phyloP scores from a whole-genome alignment of 2,329 filamentous ascomycete species.

The Aspergillaceae sp. region DNA sequence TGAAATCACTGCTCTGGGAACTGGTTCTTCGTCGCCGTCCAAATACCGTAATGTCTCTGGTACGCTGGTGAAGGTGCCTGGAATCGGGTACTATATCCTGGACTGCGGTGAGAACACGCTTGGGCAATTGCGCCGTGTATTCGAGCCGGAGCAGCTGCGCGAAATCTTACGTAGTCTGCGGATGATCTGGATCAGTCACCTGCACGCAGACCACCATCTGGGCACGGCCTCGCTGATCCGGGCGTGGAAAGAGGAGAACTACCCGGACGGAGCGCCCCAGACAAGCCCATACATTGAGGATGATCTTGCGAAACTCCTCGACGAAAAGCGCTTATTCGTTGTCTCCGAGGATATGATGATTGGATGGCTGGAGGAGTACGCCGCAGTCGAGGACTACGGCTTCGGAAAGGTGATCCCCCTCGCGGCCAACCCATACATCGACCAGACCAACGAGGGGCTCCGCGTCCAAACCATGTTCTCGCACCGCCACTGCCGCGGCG shows the following conservation, averaged over 20 bases:
- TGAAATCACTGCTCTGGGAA: constrained; percentile 81
- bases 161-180: constrained; percentile 70
- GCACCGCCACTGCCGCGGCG: constrained; percentile 21
- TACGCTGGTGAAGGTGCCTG: constrained; percentile 75
- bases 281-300: constrained; percentile 33
- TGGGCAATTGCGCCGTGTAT: constrained; percentile 73
- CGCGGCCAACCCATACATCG: constrained; percentile 23
- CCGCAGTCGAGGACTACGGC: constrained; percentile 67
- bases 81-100: constrained; percentile 77
- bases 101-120: constrained; percentile 90
- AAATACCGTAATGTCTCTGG: constrained; percentile 93
- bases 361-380: constrained; percentile 69
- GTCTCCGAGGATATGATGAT: constrained; percentile 65
- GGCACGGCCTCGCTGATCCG: constrained; percentile 73
- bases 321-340: constrained; percentile 49
- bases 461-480: constrained; percentile 18
- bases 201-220: constrained; percentile 93
- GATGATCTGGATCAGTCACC: constrained; percentile 85
- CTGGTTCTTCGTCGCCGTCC: constrained; percentile 80
- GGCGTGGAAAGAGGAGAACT: constrained; percentile 62
- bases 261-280: constrained; percentile 24
- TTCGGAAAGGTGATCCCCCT: constrained; percentile 50
- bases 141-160: constrained; percentile 54
- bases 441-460: constrained; percentile 2
- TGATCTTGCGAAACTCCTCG: constrained; percentile 29